Evolutionary conservation across 768 basidiomycete genomes (phyloP).

Genomic region (Tricholoma saponaceum): DNA sequence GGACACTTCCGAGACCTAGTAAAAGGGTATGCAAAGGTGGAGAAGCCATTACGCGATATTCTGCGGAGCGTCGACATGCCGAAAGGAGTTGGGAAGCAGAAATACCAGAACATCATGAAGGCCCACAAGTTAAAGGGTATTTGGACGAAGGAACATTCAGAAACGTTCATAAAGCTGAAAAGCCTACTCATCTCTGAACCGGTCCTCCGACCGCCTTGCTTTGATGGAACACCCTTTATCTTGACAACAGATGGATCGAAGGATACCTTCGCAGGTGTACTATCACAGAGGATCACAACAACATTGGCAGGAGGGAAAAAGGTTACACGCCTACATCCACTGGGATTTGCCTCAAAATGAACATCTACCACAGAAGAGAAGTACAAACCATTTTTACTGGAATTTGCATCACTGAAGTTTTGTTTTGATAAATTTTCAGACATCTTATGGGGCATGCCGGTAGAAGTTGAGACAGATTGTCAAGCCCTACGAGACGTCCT

Average conservation of each 20-base stretch:
- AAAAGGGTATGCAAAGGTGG: not conserved
- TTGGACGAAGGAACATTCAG: not conserved
- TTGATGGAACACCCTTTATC: slow-evolving; percentile 28
- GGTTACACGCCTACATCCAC: slow-evolving; percentile 17
- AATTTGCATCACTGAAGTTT: slow-evolving; percentile 32
- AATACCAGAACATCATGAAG: not conserved
- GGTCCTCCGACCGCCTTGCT: slow-evolving; percentile 17
- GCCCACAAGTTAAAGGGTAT: not conserved
- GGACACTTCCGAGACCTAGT: not conserved
- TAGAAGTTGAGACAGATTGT: slow-evolving; percentile 30
- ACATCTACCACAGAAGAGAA: slow-evolving; percentile 21
- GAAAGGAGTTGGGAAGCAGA: not conserved
- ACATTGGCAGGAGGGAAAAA: slow-evolving; percentile 14
- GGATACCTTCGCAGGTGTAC: slow-evolving; percentile 28
- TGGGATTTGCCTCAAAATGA: slow-evolving; percentile 27
- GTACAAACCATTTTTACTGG: slow-evolving; percentile 26
- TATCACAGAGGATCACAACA: slow-evolving; percentile 21
- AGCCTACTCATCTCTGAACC: slow-evolving; percentile 19
- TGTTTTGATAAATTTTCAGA: slow-evolving; percentile 23
- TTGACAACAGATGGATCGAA: slow-evolving; percentile 34
- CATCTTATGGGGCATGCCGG: slow-evolving; percentile 21
- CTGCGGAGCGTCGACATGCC: not conserved
- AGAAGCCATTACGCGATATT: not conserved
- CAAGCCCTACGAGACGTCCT: slow-evolving; percentile 26
- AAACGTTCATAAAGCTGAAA: slow-evolving; percentile 17